A percentile compares a stretch with the other conserved stretches of the same genome.
phyloP scores from a whole-genome alignment of 176 grass and related monocot genomes.

The Hordeum marinum region DNA sequence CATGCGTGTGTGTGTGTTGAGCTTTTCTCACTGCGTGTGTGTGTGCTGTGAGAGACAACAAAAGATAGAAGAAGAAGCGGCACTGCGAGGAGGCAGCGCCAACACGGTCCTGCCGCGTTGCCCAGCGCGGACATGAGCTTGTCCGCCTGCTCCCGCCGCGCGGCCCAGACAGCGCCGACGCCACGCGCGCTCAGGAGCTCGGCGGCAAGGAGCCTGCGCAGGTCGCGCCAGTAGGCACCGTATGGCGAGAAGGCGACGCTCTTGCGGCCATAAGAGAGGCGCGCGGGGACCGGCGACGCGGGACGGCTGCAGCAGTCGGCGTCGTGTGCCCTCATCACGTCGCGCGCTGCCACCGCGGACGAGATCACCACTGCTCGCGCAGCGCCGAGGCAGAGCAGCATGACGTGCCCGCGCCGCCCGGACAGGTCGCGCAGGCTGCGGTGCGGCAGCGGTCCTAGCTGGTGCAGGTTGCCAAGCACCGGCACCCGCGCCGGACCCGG shows the following conservation, averaged over 20 bases:
- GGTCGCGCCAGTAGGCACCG: constrained; percentile 35
- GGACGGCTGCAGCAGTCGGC: constrained; percentile 37
- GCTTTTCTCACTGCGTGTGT: too few species aligned
- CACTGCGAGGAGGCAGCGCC: too few species aligned
- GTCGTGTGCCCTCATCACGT: constrained; percentile 51
- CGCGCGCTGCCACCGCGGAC: constrained; percentile 36
- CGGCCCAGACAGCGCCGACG: constrained; percentile 5
- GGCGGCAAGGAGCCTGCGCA: constrained; percentile 39
- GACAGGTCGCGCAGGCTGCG: constrained; percentile 34
- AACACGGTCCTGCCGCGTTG: neutral
- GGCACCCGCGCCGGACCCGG: constrained; percentile 34
- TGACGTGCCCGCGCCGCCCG: constrained; percentile 26
- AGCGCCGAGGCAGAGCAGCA: constrained; percentile 48
- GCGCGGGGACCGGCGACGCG: neutral
- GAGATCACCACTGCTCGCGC: constrained; percentile 42
- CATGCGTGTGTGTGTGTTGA: too few species aligned
- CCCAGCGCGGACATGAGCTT: neutral
- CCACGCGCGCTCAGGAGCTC: constrained; percentile 45
- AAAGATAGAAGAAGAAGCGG: too few species aligned
- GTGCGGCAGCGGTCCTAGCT: constrained; percentile 53
- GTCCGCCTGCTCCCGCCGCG: constrained; percentile 12
- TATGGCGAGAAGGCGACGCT: constrained; percentile 44
- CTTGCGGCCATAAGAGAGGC: constrained; percentile 18
- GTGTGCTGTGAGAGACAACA: too few species aligned
- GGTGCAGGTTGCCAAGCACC: constrained; percentile 62